Base-by-base conservation (phyloP, 805 yeast species). In the Metschnikowia henanensis region DNA sequence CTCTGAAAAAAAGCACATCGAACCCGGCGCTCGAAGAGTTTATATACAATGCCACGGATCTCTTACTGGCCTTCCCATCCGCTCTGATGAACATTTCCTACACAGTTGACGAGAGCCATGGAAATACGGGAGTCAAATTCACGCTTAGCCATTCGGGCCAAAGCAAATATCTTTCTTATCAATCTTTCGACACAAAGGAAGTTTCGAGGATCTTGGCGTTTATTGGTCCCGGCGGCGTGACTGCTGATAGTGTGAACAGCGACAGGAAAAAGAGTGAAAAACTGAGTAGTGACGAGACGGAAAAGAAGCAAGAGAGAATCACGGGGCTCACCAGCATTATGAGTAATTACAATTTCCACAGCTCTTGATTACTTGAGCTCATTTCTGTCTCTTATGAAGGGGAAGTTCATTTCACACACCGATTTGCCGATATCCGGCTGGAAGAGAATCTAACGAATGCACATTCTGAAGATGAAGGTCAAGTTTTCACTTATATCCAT, bases 181-280 rank as follows among this genome's bases (percentile, higher is more conserved):
- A 69, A 46, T 81, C 92, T 1, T 66, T 68, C 49, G 83, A 83
- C 51, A 65, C 75, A 37, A 87, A 88, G 59, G 95, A 89, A 61
- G 76, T 90, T 35, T 80, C 87, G 20, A 76, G 91, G 52, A 58
- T 89, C 18, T 66, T 87, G 59, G 77, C 87, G 38, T 84, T 87
- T 6, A 58, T 89, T 37, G 95, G 95, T 0, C 90, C 90, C 4
- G 68, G 73, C 41, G 83, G 83, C 4, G 84, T 82, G 15, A 35
- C 39, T 20, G 39, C 43, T 10, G 39, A 38, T 20, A 46, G 35
- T 21, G 23, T 34, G n/a, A 30, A 17, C 9, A 67, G 66, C 35
- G 59, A 69, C 10, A 59, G 65, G 20, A 55, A 58, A 39, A 53
- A 51, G 43, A 35, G 46, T 20, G 41, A 46, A 12, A 39, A 52